Conservation (phyloP, 345 rosid species). For the Clausena lansium region DNA sequence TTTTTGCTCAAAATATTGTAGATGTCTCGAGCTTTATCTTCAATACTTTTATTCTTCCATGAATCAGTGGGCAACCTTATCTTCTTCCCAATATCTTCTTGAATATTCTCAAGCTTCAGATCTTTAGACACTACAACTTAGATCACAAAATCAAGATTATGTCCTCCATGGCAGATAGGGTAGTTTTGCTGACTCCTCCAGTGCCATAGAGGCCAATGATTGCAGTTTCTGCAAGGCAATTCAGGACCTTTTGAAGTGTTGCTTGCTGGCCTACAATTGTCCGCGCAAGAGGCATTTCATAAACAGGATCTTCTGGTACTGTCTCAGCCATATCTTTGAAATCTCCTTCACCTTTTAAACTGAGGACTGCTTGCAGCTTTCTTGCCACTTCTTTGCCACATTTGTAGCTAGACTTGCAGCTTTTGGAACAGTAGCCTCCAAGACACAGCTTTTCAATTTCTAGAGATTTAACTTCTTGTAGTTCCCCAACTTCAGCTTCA, state of each 20-base stretch:
- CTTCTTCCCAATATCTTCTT: neutral
- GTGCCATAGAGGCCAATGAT: neutral
- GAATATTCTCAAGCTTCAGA: neutral
- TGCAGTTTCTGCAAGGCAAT: neutral
- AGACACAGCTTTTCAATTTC: neutral
- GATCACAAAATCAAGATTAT: neutral
- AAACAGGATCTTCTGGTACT: neutral
- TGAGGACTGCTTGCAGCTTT: neutral
- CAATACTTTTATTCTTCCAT: neutral
- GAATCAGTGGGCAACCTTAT: neutral
- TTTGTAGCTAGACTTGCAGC: neutral
- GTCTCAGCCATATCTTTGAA: neutral
- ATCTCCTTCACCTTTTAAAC: neutral
- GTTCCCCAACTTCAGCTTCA: neutral
- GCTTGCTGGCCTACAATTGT: neutral
- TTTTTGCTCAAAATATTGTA: neutral
- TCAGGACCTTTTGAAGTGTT: neutral
- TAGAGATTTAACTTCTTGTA: neutral
- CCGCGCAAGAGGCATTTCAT: neutral
- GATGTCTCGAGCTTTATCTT: neutral
- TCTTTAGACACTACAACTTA: neutral
- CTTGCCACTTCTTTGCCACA: neutral
- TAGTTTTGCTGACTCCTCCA: conserved; percentile 2
- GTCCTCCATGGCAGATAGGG: neutral
- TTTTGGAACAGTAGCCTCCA: neutral